Evolutionary conservation across 352 stramenopile genomes (phyloP), one percentile per base, ranked within the genome.

Genomic region (Phytophthora aleatoria): DNA sequence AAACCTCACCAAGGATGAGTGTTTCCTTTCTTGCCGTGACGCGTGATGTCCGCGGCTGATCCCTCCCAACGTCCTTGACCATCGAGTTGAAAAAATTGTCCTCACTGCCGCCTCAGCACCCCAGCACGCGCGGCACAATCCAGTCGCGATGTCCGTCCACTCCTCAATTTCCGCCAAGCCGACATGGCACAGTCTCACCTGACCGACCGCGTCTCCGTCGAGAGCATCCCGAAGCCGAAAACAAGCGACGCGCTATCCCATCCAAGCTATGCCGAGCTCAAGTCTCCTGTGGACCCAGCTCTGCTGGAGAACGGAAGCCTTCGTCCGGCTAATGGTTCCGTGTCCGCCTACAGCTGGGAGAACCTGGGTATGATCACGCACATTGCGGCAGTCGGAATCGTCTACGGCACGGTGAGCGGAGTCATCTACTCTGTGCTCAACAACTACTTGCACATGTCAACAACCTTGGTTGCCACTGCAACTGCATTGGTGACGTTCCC

Each of bases 401-500:
- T 87, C n/a, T 76, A 81, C 57, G 71, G 71, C 13, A 68, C 64
- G 0, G 54, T 76, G 11, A 63, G 45, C 8, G 66, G 69, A 7
- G 68, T 77, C 39, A 65, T 85, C 53, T 86, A 86, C 61, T 75
- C 79, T 24, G 71, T 87, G 44, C 64, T 89, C 24, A 83, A 78
- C 63, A 82, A 84, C 48, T 88, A 85, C 61, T 53, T 88, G 26
- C 69, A 84, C 67, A 82, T 85, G 72, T 76, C 75, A 4, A 74
- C 69, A 0, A 84, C 67, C 12, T 43, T 83, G 5, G 65, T 76
- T 11, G 65, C 79, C 1, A 81, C 79, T 2, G 77, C 76, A 7
- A 71, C 64, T n/a, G 77, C 69, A 30, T 57, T 87, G 26, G 71
- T 86, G 20, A 58, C 57, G n/a, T 64, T 84, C 33, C 76, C 77